These are phyloP conservation scores for Backusella tuberculispora DNA, from an alignment of 192 early-diverging fungal genomes.

Conservation along the genomic window DNA sequence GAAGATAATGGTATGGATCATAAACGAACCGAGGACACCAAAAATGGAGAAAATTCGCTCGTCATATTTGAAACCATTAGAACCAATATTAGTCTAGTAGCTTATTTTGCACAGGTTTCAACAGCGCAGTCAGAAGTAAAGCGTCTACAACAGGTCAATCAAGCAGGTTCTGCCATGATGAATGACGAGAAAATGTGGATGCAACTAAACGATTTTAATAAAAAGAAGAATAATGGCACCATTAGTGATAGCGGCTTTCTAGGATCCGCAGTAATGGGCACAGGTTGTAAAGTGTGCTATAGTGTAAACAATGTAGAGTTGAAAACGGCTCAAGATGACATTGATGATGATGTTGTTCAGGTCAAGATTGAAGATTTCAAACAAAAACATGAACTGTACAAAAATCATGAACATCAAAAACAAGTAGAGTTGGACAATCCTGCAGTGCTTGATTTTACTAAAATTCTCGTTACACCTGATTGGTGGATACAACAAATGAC, in stretches of 20 bases:
- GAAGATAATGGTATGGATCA: constrained; percentile 1
- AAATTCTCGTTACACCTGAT: constrained; percentile 5
- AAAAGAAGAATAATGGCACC: background rate
- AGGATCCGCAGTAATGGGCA: background rate
- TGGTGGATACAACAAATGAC: constrained; percentile 20
- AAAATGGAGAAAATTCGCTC: background rate
- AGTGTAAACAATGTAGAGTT: background rate
- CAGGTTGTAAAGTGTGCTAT: background rate
- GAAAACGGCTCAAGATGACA: background rate
- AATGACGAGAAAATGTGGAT: constrained; percentile 7
- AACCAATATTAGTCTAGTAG: background rate
- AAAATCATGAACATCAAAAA: background rate
- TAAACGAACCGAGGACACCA: background rate
- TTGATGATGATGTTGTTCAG: background rate
- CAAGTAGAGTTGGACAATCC: background rate
- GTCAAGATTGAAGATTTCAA: background rate
- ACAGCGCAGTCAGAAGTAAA: background rate
- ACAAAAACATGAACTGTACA: background rate
- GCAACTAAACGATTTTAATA: background rate
- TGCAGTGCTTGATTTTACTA: constrained; percentile 6
- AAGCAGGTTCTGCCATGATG: constrained; percentile 15
- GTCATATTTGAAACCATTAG: background rate
- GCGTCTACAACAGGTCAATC: constrained; percentile 15
- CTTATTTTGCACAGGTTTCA: constrained; percentile 14
- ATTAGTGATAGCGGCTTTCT: background rate